Evolutionary conservation across 2,329 filamentous ascomycete genomes (phyloP), one percentile per base, ranked within the genome.

Genomic region (Helotiales sp.): DNA sequence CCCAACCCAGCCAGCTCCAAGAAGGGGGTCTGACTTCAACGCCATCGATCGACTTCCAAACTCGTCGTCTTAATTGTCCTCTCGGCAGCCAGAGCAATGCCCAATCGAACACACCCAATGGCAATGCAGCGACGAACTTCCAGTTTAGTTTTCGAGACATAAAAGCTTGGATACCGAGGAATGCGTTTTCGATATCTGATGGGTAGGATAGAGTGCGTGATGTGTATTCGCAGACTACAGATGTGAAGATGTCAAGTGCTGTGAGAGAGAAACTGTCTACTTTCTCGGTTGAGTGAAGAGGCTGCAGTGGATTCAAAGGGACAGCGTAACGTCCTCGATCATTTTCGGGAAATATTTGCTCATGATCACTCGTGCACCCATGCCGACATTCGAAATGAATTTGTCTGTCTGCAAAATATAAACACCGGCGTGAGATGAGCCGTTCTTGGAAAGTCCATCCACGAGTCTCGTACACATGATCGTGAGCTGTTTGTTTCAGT

Each of bases 401-500:
- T 26, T 63, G 60, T 30, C 30, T 7, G 17, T 63, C 24, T 10
- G 32, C 8, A 30, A 63, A 55, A 28, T 63, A 63, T 4, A 63
- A 32, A 32, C 61, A 57, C 11, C 61, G 32, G 2, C 49, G 61
- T 2, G 61, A 63, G 26, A 63, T 37, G 15, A 63, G 24, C 11
- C 49, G 47, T 47, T 63, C 61, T 47, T 63, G 61, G 28, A 63
- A 63, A 7, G 50, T 64, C 62, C 52, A 64, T 4, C 52, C 52
- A 1, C 62, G 37, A 3, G 50, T 24, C 4, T 64, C 62, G 37
- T 59, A 64, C 7, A 24, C 22, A 26, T 28, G 52, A 20, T 47
- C 17, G 24, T 26, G 26, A 3, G 62, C 28, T 11, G 28, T 59
- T n/a, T 28, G 28, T 2, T 17, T 40, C 24, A 64, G 22, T n/a